Evolutionary conservation across 495 filamentous ascomycete genomes (phyloP), one percentile per base, ranked within the genome.

Genomic region (Podospora pseudocomata): DNA sequence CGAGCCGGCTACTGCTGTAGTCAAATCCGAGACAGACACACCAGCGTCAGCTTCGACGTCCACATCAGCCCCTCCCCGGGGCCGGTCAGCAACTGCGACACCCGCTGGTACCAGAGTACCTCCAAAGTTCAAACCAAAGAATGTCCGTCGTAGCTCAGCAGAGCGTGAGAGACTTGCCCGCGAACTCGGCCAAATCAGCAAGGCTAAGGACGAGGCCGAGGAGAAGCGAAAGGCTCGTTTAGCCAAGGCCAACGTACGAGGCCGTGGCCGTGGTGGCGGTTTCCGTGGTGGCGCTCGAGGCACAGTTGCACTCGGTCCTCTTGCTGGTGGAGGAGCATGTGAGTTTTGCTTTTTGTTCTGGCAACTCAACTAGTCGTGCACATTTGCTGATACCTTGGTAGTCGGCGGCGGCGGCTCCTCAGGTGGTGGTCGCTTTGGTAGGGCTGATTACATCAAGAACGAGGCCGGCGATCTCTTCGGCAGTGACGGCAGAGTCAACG

Each of bases 131-230:
- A 80, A 75, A 59, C 82, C 82, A 1, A 84, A 81, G 66, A 80
- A 72, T 3, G 69, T 83, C 15, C 74, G 82, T 6, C 71, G 81
- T 63, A 79, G 77, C 66, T 77, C 80, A 26, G 71, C 76, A 4
- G 82, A 84, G 65, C 73, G 82, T n/a, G 70, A 70, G n/a, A 75
- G 70, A 56, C 66, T 82, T 6, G 80, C 80, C 63, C 76, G 78
- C 26, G 79, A 81, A 39, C 72, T 79, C 44, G 58, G 53, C 4
- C 71, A 64, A 39, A 72, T 79, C 57, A 74, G 77, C 59, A 75
- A 78, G 34, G 66, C 72, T 20, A 73, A 75, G 49, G 76, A 73
- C 23, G 76, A 75, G 16, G 78, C 80, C 20, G 76, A 78, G 44
- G 74, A 71, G 0, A 72, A 64, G 2, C 60, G 69, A 44, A 58